phyloP scores from a whole-genome alignment of 768 basidiomycete species.

The Leccinum aurantiacum region DNA sequence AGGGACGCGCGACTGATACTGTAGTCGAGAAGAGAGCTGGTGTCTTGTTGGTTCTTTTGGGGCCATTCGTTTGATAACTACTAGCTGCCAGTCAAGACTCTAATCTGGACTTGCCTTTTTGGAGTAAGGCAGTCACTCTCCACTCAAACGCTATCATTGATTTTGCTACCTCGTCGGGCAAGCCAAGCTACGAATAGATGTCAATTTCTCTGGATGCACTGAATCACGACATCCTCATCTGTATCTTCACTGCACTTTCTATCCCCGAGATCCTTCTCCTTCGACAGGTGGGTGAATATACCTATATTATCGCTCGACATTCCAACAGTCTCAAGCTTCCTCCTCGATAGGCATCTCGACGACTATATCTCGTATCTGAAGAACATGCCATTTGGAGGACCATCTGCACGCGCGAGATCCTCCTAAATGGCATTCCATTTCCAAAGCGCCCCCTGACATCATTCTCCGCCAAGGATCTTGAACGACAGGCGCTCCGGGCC shows the following conservation, averaged over 20 bases:
- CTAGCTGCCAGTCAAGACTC: background rate
- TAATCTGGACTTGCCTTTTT: constrained; percentile 21
- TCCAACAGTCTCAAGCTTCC: background rate
- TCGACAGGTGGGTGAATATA: constrained; percentile 39
- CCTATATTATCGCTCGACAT: background rate
- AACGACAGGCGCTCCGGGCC: constrained; percentile 43
- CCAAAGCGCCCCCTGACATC: constrained; percentile 36
- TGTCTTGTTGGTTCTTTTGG: constrained; percentile 66
- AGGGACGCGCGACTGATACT: constrained; percentile 62
- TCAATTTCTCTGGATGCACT: constrained; percentile 23
- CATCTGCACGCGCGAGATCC: constrained; percentile 44
- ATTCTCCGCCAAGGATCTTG: constrained; percentile 45
- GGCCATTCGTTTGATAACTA: constrained; percentile 25
- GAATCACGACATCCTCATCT: constrained; percentile 40
- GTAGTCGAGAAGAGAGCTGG: constrained; percentile 69
- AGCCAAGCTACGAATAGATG: constrained; percentile 15
- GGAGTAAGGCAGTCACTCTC: background rate
- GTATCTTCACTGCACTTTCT: constrained; percentile 35
- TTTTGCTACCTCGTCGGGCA: background rate
- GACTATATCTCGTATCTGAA: constrained; percentile 43
- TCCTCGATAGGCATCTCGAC: constrained; percentile 48
- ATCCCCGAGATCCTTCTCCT: constrained; percentile 43
- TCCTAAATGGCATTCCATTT: constrained; percentile 52
- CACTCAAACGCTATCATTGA: background rate
- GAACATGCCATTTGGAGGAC: constrained; percentile 59